Base-by-base conservation (phyloP, 2,329 filamentous ascomycete species). In the Verticillium dahliae region DNA sequence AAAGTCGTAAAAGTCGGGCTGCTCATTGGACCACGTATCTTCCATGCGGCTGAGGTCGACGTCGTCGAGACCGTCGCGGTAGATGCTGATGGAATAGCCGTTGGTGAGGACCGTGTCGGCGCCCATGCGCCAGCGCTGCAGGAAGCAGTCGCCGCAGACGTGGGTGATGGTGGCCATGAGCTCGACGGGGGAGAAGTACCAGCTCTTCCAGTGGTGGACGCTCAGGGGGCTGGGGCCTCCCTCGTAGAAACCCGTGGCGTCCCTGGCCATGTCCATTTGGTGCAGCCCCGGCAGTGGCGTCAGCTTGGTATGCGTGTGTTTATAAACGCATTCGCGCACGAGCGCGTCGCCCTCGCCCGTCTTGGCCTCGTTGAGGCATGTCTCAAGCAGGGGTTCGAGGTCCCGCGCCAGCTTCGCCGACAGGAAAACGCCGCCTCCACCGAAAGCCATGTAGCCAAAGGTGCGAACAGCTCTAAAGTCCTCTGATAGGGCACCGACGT, bases 201-300 rank as follows among this genome's bases (percentile, higher is more conserved):
- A 87, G 13, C 79, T 82, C 69, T 85, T 86, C 84, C 84, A 87
- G 73, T 88, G 85, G 69, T 88, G 85, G 6, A 88, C 73, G 58
- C 80, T 85, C 13, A 87, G 72, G 0, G 80, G n/a, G 18, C 75
- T 72, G 31, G 78, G 71, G 1, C 83, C 82, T 2, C 80, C 79
- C 72, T 88, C 85, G 69, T 85, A 88, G 67, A 87, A 85, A 0
- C 85, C 85, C 1, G 81, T 80, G 27, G 80, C 71, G 63, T 88
- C 84, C 38, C 76, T 78, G 39, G 73, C 73, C 64, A 87, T 73
- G 68, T 88, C 85, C 60, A 86, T 76, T 70, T 87, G 85, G 65
- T 81, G 80, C 22, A 88, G 75, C 2, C 80, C 81, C 6, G 78
- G 76, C n/a, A 87, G 73, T 34, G 82, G 71, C 1, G 81, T 84